phyloP scores from a whole-genome alignment of 2,329 filamentous ascomycete species.

The Rasamsonia emersonii region DNA sequence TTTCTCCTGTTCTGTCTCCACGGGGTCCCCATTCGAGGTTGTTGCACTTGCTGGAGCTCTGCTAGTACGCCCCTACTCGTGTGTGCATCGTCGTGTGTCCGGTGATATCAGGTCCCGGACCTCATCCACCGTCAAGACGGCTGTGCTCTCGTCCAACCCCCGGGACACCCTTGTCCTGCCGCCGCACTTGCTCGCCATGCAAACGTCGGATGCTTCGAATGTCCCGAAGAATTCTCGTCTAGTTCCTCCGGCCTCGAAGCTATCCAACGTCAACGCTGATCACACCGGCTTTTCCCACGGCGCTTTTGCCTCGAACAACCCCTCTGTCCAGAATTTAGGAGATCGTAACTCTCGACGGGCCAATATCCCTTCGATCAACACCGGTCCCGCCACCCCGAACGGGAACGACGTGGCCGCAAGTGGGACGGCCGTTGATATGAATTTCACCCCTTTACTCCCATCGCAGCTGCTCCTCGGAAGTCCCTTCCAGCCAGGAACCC shows the following conservation, averaged over 20 bases:
- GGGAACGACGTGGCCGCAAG: constrained; percentile 72
- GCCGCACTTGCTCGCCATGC: constrained; percentile 83
- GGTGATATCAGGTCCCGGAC: constrained; percentile 14
- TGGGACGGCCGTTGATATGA: constrained; percentile 90
- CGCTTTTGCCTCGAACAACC: constrained; percentile 76
- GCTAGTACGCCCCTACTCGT: constrained; percentile 24
- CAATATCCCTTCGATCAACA: constrained; percentile 91
- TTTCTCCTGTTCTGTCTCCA: not conserved
- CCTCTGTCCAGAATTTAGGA: constrained; percentile 64
- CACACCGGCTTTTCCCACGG: constrained; percentile 89
- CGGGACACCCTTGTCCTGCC: constrained; percentile 75
- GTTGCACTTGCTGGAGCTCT: constrained; percentile 14
- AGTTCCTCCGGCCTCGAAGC: constrained; percentile 65
- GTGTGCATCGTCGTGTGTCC: constrained; percentile 12
- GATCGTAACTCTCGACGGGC: constrained; percentile 74
- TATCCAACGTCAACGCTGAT: constrained; percentile 59
- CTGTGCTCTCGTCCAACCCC: constrained; percentile 65
- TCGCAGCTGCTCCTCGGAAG: constrained; percentile 91
- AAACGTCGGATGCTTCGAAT: constrained; percentile 63
- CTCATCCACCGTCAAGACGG: constrained; percentile 58
- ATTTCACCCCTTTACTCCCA: constrained; percentile 91
- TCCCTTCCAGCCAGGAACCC: constrained; percentile 92
- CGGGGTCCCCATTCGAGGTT: constrained; percentile 10
- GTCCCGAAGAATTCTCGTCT: constrained; percentile 54
- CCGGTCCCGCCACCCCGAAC: constrained; percentile 55